Base-by-base conservation (phyloP, 768 basidiomycete species). In the Trametes punicea region DNA sequence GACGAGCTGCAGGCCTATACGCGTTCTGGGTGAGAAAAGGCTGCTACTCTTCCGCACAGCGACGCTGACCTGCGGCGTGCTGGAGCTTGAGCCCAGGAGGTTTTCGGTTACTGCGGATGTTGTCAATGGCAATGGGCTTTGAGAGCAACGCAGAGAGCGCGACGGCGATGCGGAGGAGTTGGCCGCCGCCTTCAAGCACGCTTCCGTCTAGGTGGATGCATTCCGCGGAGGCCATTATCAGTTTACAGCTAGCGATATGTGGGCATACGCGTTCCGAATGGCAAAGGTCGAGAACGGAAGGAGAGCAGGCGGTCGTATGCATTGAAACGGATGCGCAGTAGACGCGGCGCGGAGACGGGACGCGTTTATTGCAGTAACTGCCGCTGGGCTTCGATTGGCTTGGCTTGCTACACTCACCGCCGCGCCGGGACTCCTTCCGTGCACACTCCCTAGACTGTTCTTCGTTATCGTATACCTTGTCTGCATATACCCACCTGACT, bases 71-170 rank as follows among this genome's bases (percentile, higher is more conserved):
- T 61, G 84, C 80, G 46, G 81, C 80, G 67, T 91, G 89, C 64
- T 92, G 88, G 44, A 80, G 81, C 64, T 80, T 87, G 33, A 91
- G 72, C 1, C 88, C 89, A 15, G 86, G 83, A 16, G 80, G 81
- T 30, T 57, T 75, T 46, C 89, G 76, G 23, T 76, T 76, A 45
- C 71, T 71, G 27, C 89, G 81, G 26, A 91, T 81, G 15, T 85
- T 83, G 30, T 77, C 67, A 44, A 90, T 81, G 4, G 73, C 70
- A 25, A 90, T 73, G 1, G 84, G 81, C 54, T 77, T 83, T n/a
- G 71, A 70, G 15, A 89, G 74, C 16, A 90, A 72, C 8, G 82
- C 79, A n/a, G 89, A 81, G 31, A 90, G 71, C 1, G 86, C 74
- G 30, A 87, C 75, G 0, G 84, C 73, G 61, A 88, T 89, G 45